Conservation (phyloP, 83 land plant species). For the Picea mariana region DNA sequence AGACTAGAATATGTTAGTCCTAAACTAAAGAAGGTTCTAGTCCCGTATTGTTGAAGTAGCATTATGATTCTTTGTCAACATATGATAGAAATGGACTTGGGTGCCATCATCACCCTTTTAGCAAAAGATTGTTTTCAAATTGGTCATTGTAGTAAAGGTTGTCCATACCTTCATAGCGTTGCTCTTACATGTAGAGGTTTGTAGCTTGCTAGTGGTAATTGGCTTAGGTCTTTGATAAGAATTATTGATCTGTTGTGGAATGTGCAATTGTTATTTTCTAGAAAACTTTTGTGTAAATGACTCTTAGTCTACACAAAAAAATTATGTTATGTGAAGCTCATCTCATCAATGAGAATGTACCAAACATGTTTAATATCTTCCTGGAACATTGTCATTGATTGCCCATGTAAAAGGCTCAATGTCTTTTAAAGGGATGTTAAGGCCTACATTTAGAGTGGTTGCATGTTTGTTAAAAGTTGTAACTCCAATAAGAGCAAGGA, state of each 20-base stretch:
- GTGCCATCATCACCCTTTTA: not conserved
- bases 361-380: not conserved
- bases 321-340: not conserved
- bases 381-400: not conserved
- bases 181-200: not conserved
- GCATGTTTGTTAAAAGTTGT: too few species aligned
- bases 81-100: too few species aligned
- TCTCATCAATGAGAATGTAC: not conserved
- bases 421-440: too few species aligned
- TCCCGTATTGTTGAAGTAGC: too few species aligned
- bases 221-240: not conserved
- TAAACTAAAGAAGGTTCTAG: too few species aligned
- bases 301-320: not conserved
- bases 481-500: too few species aligned
- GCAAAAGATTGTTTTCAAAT: not conserved
- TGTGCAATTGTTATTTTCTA: not conserved
- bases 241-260: not conserved
- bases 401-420: not conserved
- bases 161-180: not conserved
- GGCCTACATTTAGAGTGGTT: too few species aligned
- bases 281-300: not conserved
- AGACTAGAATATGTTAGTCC: too few species aligned
- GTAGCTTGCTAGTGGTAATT: not conserved
- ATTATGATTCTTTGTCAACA: too few species aligned
- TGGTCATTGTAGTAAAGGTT: not conserved